Evolutionary conservation across 805 yeast genomes (phyloP).

Genomic region (Barnettozyma vustinii): DNA sequence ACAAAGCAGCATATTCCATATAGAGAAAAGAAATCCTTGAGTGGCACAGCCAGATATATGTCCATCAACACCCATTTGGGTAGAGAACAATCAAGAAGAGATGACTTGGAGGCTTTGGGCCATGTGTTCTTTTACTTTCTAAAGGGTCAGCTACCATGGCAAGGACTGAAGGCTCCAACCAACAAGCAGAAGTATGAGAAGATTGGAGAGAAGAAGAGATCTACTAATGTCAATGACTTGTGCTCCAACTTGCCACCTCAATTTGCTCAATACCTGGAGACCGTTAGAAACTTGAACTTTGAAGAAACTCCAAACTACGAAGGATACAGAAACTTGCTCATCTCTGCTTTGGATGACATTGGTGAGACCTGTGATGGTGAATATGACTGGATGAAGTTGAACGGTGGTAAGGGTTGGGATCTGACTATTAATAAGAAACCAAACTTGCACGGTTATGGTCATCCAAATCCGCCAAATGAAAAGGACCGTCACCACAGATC

Average conservation of each 20-base stretch:
- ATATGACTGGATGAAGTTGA: constrained; percentile 79
- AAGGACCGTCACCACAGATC: constrained; percentile 25
- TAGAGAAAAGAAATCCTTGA: constrained; percentile 70
- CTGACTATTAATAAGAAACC: constrained; percentile 69
- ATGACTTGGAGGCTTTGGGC: constrained; percentile 75
- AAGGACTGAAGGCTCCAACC: constrained; percentile 85
- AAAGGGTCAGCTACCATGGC: constrained; percentile 83
- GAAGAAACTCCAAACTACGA: constrained; percentile 80
- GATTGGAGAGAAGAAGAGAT: constrained; percentile 75
- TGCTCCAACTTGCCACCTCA: constrained; percentile 65
- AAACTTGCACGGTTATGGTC: constrained; percentile 78
- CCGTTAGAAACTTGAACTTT: constrained; percentile 64
- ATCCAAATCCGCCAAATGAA: constrained; percentile 47
- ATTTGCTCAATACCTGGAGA: constrained; percentile 67
- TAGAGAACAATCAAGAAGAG: constrained; percentile 77
- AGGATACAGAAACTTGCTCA: constrained; percentile 56
- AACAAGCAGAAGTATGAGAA: constrained; percentile 78
- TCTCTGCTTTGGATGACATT: constrained; percentile 50
- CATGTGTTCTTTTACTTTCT: constrained; percentile 78
- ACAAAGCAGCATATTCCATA: constrained; percentile 80
- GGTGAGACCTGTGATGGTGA: constrained; percentile 60
- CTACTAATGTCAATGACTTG: constrained; percentile 54
- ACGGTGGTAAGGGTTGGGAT: constrained; percentile 81
- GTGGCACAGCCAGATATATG: constrained; percentile 87
- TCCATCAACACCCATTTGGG: constrained; percentile 85